phyloP scores from a whole-genome alignment of 495 filamentous ascomycete genomes.

The Lindgomyces ingoldianus region DNA sequence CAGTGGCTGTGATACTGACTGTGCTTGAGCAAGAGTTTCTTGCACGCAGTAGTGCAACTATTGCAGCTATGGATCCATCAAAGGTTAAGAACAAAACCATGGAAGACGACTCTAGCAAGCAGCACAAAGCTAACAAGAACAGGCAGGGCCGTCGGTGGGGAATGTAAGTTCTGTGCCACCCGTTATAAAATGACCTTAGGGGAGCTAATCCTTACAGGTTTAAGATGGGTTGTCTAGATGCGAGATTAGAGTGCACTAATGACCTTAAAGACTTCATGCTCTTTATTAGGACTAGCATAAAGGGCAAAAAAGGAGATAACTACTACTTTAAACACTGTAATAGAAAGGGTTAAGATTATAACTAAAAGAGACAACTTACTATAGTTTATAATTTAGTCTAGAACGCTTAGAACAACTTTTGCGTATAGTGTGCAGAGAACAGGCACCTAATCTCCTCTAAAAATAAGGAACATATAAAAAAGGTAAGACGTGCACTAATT shows the following conservation, averaged over 20 bases:
- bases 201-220: background rate
- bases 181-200: background rate
- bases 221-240: background rate
- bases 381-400: background rate
- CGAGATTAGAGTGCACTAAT: background rate
- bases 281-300: background rate
- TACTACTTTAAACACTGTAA: background rate
- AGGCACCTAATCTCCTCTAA: background rate
- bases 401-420: background rate
- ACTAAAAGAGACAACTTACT: background rate
- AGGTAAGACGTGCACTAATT: constrained; percentile 8
- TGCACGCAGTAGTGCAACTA: background rate
- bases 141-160: background rate
- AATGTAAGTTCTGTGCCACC: background rate
- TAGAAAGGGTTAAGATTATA: background rate
- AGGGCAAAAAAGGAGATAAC: background rate
- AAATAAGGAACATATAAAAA: background rate
- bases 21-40: background rate
- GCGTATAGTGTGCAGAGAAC: background rate
- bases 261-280: background rate
- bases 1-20: background rate
- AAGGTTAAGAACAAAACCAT: background rate
- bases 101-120: background rate
- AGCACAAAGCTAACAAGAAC: background rate
- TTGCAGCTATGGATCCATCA: background rate